Base-by-base conservation (phyloP, 2,329 filamentous ascomycete species). In the Trichothecium roseum region DNA sequence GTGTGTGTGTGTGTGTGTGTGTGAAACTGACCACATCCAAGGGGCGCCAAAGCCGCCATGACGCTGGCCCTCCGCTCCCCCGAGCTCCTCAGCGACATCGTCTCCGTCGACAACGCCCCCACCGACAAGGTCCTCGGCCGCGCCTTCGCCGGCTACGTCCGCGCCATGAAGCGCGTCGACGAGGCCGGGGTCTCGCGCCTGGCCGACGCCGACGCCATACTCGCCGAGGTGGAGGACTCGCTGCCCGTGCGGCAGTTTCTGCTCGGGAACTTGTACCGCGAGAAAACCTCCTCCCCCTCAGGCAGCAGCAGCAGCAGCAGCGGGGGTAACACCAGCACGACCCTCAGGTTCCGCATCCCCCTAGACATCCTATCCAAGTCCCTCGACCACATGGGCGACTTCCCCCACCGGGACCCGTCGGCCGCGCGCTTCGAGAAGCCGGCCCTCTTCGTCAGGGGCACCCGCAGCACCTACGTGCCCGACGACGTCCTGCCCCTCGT, bases 11-110 rank as follows among this genome's bases (percentile, higher is more conserved):
- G n/a, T n/a, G n/a, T n/a, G n/a, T n/a, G n/a, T n/a, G n/a, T n/a
- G n/a, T n/a, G n/a, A n/a, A n/a, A 22, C 7, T 17, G 5, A n/a
- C 12, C 3, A 8, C 16, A 22, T n/a, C 12, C 14, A n/a, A 83
- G 78, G 81, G 89, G 91, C 43, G 89, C 89, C 32, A 96, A 96
- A 65, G 79, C 82, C 2, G 86, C 85, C 47, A 95, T 96, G 89
- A 69, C 82, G 0, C 66, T 95, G 39, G 86, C 86, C 4, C 72
- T 96, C 26, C 66, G 72, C 30, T 69, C 75, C 1, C 84, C 85
- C 0, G 63, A 74, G 5, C 62, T 78, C 3, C 69, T 94, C 39
- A 66, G 70, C 13, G 75, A 81, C 47, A 64, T 96, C 35, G 72
- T 95, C 18, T 72, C 86, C 2, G 87, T 96, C 10, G 89, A 96